A percentile compares a stretch with the other conserved stretches of the same genome.
Evolutionary conservation across 2,329 filamentous ascomycete species (phyloP).

Genomic region (Aschersonia sp.): DNA sequence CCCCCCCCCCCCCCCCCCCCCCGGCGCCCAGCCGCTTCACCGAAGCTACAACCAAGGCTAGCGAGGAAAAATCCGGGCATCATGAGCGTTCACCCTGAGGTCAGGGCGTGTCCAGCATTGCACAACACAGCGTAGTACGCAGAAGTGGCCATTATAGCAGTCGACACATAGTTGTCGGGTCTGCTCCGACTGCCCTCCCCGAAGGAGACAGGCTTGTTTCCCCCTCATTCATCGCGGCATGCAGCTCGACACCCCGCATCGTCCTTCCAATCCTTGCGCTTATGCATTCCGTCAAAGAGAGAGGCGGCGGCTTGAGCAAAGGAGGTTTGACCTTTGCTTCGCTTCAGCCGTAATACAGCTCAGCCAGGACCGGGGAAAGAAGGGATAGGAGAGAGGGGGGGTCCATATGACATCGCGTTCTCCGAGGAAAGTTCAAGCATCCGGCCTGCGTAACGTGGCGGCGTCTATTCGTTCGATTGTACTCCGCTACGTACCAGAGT

Average conservation of each 20-base stretch:
- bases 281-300: background rate
- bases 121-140: conserved; percentile 8
- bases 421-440: background rate
- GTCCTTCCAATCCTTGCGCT: background rate
- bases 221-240: background rate
- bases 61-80: background rate
- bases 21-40: background rate
- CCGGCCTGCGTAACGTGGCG: too few species aligned
- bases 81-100: background rate
- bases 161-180: conserved; percentile 17
- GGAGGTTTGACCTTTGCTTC: background rate
- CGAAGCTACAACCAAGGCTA: background rate
- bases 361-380: background rate
- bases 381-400: too few species aligned
- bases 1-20: too few species aligned
- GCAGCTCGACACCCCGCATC: background rate
- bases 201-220: conserved; percentile 5
- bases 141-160: conserved; percentile 36
- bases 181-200: conserved; percentile 14
- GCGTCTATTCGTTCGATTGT: too few species aligned
- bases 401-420: background rate
- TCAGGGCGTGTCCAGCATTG: background rate
- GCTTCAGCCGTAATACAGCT: background rate
- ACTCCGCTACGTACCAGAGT: background rate
- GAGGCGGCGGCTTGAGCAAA: background rate